Evolutionary conservation across 441 rosid species (phyloP).

Genomic region (Aleurites moluccanus): DNA sequence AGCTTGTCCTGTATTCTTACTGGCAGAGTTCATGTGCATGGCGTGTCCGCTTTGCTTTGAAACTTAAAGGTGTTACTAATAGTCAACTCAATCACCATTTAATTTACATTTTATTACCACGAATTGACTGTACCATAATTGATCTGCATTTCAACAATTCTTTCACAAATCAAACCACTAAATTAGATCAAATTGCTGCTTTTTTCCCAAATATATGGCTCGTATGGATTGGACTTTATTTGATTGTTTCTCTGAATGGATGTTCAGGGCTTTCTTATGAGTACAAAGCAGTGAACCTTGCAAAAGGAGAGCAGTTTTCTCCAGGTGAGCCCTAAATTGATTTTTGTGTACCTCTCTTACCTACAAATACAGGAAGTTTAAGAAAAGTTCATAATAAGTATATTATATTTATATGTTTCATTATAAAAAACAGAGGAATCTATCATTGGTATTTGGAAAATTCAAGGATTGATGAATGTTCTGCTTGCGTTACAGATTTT

Average conservation of each 20-base stretch:
- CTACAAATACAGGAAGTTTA: background rate
- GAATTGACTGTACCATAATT: background rate
- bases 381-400: background rate
- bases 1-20: conserved; percentile 45
- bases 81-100: background rate
- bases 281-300: conserved; percentile 47
- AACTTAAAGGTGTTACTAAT: conserved; percentile 42
- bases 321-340: conserved; percentile 35
- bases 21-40: conserved; percentile 67
- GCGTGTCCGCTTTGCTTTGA: conserved; percentile 67
- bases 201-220: background rate
- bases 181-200: too few species aligned
- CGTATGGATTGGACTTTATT: background rate
- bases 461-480: conserved; percentile 2
- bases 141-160: background rate
- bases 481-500: conserved; percentile 42
- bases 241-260: background rate
- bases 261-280: conserved; percentile 48
- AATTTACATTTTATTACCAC: background rate
- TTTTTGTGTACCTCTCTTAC: background rate
- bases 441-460: background rate
- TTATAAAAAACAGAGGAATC: background rate
- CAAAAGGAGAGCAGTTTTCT: conserved; percentile 43
- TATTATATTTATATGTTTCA: background rate
- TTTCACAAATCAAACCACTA: background rate